A percentile compares a stretch with the other conserved stretches of the same genome.
Conservation (phyloP, 768 basidiomycete genomes). For the Mycena galopus region DNA sequence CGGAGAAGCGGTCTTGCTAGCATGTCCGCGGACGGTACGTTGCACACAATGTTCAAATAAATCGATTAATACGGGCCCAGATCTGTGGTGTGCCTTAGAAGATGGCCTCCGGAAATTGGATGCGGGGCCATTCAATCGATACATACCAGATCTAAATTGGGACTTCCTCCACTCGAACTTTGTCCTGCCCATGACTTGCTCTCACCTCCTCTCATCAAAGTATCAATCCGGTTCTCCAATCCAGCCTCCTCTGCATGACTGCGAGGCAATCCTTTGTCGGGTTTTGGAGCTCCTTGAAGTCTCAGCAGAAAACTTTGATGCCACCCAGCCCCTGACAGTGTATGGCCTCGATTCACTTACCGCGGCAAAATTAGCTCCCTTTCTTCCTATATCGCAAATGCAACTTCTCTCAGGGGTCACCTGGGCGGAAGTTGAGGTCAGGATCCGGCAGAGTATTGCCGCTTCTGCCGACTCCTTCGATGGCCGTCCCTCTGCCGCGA, state of each 20-base stretch:
- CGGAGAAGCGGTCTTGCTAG: neutral
- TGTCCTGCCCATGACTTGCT: neutral
- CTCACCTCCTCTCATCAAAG: neutral
- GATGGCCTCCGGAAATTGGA: constrained; percentile 16
- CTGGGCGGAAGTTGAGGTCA: neutral
- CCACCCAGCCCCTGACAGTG: neutral
- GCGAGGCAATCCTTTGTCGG: neutral
- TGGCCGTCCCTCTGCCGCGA: neutral
- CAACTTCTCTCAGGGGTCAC: constrained; percentile 2
- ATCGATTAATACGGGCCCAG: neutral
- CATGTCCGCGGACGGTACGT: constrained; percentile 9
- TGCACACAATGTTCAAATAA: neutral
- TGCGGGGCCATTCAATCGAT: constrained; percentile 6
- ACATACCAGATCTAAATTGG: constrained; percentile 22
- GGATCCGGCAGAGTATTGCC: too few relatives aligned
- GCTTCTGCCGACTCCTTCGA: too few relatives aligned
- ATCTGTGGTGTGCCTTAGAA: neutral
- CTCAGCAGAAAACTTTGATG: neutral
- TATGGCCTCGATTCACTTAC: constrained; percentile 23
- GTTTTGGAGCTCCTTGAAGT: constrained; percentile 15
- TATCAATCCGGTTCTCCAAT: too few relatives aligned
- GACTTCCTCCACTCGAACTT: neutral
- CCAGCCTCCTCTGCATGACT: neutral
- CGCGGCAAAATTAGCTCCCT: neutral
- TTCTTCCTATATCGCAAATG: constrained; percentile 11